Conservation (phyloP, 2,329 filamentous ascomycete species). For the Dactylonectria estremocensis region DNA sequence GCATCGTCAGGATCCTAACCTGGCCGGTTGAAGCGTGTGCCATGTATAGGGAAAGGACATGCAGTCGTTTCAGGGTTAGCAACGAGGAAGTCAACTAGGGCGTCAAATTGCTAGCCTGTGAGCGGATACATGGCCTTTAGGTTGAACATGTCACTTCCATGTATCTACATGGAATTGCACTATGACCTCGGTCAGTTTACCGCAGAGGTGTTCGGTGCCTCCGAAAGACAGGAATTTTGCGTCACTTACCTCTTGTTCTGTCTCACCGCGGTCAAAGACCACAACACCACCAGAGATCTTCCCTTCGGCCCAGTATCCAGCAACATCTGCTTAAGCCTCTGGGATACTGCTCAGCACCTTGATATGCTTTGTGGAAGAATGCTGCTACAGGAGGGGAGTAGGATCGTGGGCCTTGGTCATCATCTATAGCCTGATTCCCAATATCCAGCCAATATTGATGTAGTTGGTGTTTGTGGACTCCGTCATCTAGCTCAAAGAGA, state of each 20-base stretch:
- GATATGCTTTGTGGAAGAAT: constrained; percentile 7
- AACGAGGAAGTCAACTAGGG: constrained; percentile 1
- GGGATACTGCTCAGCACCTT: constrained; percentile 15
- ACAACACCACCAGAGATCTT: constrained; percentile 50
- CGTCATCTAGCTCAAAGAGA: constrained; percentile 22
- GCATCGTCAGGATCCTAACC: constrained; percentile 1
- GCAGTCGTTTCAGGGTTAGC: background rate
- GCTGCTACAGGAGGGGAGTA: constrained; percentile 6
- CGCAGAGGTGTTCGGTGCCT: background rate
- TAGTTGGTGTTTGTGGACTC: constrained; percentile 19
- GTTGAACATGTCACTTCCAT: background rate
- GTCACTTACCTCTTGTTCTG: constrained; percentile 31
- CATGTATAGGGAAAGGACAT: constrained; percentile 15
- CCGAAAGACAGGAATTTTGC: no score
- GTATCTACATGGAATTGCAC: constrained; percentile 12
- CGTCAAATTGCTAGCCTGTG: constrained; percentile 1
- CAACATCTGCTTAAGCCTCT: constrained; percentile 30
- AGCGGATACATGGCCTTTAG: background rate
- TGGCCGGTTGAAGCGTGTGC: background rate
- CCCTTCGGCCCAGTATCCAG: constrained; percentile 50
- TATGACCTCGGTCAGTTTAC: background rate
- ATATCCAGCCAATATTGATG: constrained; percentile 14
- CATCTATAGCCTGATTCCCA: background rate
- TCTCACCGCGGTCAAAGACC: constrained; percentile 47
- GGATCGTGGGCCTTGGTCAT: background rate